Percentiles rank a stretch among this genome's conserved stretches.
Conservation (phyloP, 805 yeast species). For the Hanseniaspora osmophila region DNA sequence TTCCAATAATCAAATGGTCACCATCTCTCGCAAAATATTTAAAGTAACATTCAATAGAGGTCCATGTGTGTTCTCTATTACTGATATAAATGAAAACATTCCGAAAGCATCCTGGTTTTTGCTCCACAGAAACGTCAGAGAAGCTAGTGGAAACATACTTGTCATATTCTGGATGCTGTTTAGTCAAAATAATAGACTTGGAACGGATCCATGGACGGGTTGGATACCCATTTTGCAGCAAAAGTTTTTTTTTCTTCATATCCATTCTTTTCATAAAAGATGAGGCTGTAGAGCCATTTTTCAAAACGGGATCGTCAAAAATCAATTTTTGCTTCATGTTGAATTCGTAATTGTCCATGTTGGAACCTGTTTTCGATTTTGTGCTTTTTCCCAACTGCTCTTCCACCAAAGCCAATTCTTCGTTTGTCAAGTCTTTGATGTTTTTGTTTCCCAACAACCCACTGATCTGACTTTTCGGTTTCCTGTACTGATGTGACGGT, state of each 20-base stretch:
- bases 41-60: conserved; percentile 56
- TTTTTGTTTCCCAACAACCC: conserved; percentile 12
- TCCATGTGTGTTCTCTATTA: conserved; percentile 64
- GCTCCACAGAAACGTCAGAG: neutral
- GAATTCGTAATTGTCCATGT: conserved; percentile 19
- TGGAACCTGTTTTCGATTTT: conserved; percentile 12
- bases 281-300: no score
- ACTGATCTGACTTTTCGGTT: conserved; percentile 2
- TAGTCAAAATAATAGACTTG: conserved; percentile 3
- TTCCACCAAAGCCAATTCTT: conserved; percentile 20
- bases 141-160: neutral
- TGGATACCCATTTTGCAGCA: conserved; percentile 18
- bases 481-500: neutral
- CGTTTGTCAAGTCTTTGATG: conserved; percentile 21
- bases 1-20: conserved; percentile 45
- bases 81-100: conserved; percentile 45
- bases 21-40: conserved; percentile 43
- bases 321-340: conserved; percentile 9
- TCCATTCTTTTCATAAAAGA: neutral
- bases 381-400: conserved; percentile 15
- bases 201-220: conserved; percentile 16
- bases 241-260: conserved; percentile 10
- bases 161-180: neutral
- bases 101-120: conserved; percentile 16
- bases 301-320: neutral